Base-by-base conservation (phyloP, 1,139 yeast genomes). In the Pichiaceae sp. region DNA sequence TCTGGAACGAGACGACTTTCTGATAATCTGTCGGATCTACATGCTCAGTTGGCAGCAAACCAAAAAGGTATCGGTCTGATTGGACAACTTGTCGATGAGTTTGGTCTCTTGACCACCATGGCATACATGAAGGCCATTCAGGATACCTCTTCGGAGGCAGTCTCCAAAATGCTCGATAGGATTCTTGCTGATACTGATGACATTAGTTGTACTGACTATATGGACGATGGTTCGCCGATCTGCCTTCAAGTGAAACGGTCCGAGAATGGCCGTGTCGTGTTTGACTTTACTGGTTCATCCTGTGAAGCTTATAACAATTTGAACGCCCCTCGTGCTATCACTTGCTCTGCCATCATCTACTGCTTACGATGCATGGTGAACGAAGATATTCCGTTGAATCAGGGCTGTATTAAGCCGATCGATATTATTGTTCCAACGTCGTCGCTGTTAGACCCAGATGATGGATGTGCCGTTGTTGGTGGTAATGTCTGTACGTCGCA, bases 31-130 rank as follows among this genome's bases (percentile, higher is more conserved):
- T 67, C 78, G 3, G 84, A 77, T 48, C 52, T 77, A 41, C 75
- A 76, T 50, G 84, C 84, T 1, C 82, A 76, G 47, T 69, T 77
- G 42, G 82, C 84, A 2, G 79, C 84, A 15, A 77, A 77, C 51
- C 75, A 75, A 51, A 73, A 72, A 48, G 84, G 84, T 28, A 75
- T 76, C 40, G 59, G 62, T 34, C 59, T 78, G 39, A 59, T 77
- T 42, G 62, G 59, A 16, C 59, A 64, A 20, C 54, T 78, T 33
- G 70, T 76, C 37, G 55, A 54, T 7, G 80, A 74, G 44, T 74
- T 69, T 45, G 69, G 72, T 4, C 56, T 68, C 16, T 62, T 64
- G 14, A 69, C 70, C 9, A 78, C 77, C 4, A 68, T 72, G 45
- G 64, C 67, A 34, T 77, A 78, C 51, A 78, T 77, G 84, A 56